Conservation (phyloP, 164 flowering plant genomes). For the Magnolia kwangsiensis region DNA sequence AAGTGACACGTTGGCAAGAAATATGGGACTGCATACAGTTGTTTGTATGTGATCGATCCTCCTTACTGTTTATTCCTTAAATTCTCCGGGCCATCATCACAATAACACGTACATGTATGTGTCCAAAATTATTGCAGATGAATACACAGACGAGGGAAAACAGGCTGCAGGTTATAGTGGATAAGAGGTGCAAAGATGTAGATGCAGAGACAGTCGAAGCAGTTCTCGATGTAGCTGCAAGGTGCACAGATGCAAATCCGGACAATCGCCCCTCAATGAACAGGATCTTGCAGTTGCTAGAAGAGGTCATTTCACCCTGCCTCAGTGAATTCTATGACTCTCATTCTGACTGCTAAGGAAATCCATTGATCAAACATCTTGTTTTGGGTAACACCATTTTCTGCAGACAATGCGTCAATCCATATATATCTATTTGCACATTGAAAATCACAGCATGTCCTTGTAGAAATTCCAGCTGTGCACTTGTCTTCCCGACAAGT, state of each 20-base stretch:
- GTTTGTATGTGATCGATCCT: too few species aligned
- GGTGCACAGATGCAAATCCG: slow-evolving; percentile 77
- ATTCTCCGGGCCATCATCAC: not conserved
- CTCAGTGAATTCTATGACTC: slow-evolving; percentile 84
- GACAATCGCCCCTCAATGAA: slow-evolving; percentile 84
- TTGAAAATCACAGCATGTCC: not conserved
- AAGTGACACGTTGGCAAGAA: not conserved
- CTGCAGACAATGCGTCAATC: too few species aligned
- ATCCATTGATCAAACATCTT: not conserved
- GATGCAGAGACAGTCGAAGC: slow-evolving; percentile 74
- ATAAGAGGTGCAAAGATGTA: slow-evolving; percentile 59
- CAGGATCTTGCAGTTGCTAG: slow-evolving; percentile 71
- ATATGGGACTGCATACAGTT: too few species aligned
- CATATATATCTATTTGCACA: not conserved
- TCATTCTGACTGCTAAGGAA: slow-evolving; percentile 56
- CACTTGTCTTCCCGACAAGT: not conserved
- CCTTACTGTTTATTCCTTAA: not conserved
- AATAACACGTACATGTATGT: not conserved
- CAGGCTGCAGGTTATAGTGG: slow-evolving; percentile 66
- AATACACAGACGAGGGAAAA: slow-evolving; percentile 53
- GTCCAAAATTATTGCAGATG: slow-evolving; percentile 1
- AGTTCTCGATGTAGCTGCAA: slow-evolving; percentile 66
- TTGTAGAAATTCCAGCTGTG: not conserved
- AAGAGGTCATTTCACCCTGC: slow-evolving; percentile 89
- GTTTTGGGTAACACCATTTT: not conserved